phyloP scores from a whole-genome alignment of 1,284 basidiomycete species.

The Anthracocystis walkeri region DNA sequence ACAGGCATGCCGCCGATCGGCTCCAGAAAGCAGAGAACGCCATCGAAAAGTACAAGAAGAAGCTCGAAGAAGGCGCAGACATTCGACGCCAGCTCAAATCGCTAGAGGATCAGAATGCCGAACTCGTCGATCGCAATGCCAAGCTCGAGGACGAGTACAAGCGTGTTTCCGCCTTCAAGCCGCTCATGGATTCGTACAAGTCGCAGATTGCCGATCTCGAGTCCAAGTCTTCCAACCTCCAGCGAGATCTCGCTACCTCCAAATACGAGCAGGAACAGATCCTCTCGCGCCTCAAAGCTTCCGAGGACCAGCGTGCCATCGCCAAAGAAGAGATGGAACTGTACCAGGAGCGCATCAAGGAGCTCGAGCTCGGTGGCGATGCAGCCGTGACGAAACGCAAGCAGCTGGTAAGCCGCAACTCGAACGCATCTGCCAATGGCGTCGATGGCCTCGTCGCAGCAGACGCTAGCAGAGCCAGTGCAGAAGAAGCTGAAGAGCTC shows the following conservation, averaged over 20 bases:
- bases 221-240: conserved; percentile 76
- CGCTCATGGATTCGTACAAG: conserved; percentile 92
- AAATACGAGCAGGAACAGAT: conserved; percentile 61
- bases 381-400: conserved; percentile 71
- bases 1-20: conserved; percentile 83
- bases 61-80: conserved; percentile 92
- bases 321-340: conserved; percentile 87
- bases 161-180: conserved; percentile 86
- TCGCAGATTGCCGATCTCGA: conserved; percentile 86
- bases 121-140: conserved; percentile 89
- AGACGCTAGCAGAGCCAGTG: conserved; percentile 38
- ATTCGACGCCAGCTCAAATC: conserved; percentile 85
- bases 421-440: conserved; percentile 53
- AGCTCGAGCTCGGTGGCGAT: conserved; percentile 78
- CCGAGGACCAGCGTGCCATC: conserved; percentile 78
- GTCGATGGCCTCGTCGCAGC: conserved; percentile 52
- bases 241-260: conserved; percentile 73
- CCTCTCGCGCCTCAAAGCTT: conserved; percentile 55
- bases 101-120: conserved; percentile 90
- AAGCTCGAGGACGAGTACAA: conserved; percentile 89
- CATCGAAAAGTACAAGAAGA: conserved; percentile 99
- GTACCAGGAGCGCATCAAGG: conserved; percentile 89
- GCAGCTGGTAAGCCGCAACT: conserved; percentile 33
- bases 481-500: conserved; percentile 22
- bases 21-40: conserved; percentile 94